These are phyloP conservation scores for Fonsecaea nubica DNA, from an alignment of 2,329 filamentous ascomycete genomes.

Conservation along the genomic window DNA sequence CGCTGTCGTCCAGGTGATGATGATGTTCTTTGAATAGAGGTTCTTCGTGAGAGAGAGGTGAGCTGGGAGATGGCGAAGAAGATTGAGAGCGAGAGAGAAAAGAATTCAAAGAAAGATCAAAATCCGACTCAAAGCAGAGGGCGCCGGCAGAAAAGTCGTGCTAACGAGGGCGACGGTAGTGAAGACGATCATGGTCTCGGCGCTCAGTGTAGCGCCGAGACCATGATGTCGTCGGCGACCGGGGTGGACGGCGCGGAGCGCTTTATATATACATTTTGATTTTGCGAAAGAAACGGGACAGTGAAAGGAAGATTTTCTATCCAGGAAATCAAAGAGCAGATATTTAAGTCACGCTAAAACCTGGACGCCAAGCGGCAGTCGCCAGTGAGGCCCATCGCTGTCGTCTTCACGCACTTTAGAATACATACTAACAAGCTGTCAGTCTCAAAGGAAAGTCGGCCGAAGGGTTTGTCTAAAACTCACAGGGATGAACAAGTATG, in stretches of 20 bases:
- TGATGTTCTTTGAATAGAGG: background rate
- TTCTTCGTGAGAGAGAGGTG: background rate
- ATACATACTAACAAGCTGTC: conserved; percentile 34
- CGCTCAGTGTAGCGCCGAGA: background rate
- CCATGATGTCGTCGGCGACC: background rate
- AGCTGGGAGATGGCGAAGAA: background rate
- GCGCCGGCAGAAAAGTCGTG: background rate
- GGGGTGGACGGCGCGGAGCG: background rate
- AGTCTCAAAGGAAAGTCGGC: conserved; percentile 3
- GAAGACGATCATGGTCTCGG: background rate
- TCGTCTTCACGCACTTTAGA: conserved; percentile 22
- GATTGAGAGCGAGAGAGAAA: background rate
- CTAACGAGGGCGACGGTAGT: background rate
- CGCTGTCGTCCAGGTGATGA: background rate
- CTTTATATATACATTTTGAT: background rate
- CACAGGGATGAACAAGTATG: conserved; percentile 82
- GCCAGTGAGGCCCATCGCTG: background rate
- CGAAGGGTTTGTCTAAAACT: conserved; percentile 42
- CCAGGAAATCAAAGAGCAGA: background rate
- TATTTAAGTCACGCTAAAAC: conserved; percentile 1
- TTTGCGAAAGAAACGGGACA: background rate
- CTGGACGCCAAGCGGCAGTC: background rate
- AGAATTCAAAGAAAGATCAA: conserved; percentile 2
- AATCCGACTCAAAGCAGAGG: background rate
- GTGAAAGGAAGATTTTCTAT: background rate